Conservation (phyloP, 2,329 filamentous ascomycete species). For the Setomelanomma holmii region DNA sequence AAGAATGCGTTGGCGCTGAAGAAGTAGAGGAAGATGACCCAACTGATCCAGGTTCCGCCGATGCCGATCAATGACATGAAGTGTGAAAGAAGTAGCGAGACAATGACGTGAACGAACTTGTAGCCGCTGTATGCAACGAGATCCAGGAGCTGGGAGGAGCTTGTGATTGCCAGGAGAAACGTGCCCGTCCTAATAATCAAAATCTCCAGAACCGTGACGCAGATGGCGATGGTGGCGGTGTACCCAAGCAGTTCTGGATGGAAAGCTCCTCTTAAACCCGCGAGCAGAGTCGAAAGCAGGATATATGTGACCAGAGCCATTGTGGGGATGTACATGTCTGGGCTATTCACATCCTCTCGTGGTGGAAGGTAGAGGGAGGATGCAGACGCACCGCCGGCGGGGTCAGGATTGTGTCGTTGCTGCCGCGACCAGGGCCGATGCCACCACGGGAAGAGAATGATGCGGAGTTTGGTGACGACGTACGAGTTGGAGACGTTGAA, state of each 20-base stretch:
- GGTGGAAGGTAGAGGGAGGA: slow-evolving; percentile 75
- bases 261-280: slow-evolving; percentile 88
- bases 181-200: slow-evolving; percentile 89
- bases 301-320: slow-evolving; percentile 99
- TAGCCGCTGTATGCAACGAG: slow-evolving; percentile 96
- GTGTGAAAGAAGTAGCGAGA: slow-evolving; percentile 81
- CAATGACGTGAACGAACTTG: slow-evolving; percentile 97
- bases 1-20: slow-evolving; percentile 96
- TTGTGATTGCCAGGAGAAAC: slow-evolving; percentile 92
- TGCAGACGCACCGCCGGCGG: slow-evolving; percentile 13
- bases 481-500: slow-evolving; percentile 99
- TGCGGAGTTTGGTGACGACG: slow-evolving; percentile 88
- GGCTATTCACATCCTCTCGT: slow-evolving; percentile 93
- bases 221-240: slow-evolving; percentile 83
- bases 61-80: slow-evolving; percentile 68
- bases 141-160: slow-evolving; percentile 91
- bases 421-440: slow-evolving; percentile 98
- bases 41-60: slow-evolving; percentile 86
- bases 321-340: slow-evolving; percentile 98
- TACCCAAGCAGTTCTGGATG: slow-evolving; percentile 91
- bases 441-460: slow-evolving; percentile 96
- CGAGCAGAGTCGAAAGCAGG: slow-evolving; percentile 87
- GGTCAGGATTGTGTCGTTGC: slow-evolving; percentile 65
- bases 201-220: slow-evolving; percentile 86
- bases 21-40: slow-evolving; percentile 88